Conservation (phyloP, 768 basidiomycete species). For the Naganishia randhawae region DNA sequence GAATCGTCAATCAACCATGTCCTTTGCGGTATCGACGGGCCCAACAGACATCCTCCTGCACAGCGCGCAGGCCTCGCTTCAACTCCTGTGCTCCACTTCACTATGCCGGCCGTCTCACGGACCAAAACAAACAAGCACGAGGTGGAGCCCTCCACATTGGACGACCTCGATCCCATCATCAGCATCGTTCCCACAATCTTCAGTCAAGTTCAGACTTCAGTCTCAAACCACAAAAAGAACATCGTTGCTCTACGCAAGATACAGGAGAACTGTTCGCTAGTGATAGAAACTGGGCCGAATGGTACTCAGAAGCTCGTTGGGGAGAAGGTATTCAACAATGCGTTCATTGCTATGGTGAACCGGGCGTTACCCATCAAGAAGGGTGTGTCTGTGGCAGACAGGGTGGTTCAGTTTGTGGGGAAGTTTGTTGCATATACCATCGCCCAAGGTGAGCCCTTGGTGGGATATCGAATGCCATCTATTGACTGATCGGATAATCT, state of each 20-base stretch:
- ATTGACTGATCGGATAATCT: slow-evolving; percentile 32
- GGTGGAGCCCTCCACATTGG: not conserved
- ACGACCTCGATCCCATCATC: slow-evolving; percentile 40
- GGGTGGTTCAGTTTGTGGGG: slow-evolving; percentile 74
- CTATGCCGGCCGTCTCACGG: slow-evolving; percentile 1
- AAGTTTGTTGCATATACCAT: slow-evolving; percentile 72
- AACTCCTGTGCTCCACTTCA: not conserved
- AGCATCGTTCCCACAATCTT: slow-evolving; percentile 63
- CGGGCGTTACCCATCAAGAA: slow-evolving; percentile 72
- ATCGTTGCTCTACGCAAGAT: slow-evolving; percentile 74
- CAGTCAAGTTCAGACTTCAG: slow-evolving; percentile 68
- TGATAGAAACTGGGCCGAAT: slow-evolving; percentile 47
- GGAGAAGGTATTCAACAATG: slow-evolving; percentile 70
- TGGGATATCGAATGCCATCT: not conserved
- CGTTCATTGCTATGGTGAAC: slow-evolving; percentile 61
- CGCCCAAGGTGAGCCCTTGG: slow-evolving; percentile 62
- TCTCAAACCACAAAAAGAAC: slow-evolving; percentile 86
- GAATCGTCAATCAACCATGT: not conserved
- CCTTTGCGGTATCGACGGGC: no score
- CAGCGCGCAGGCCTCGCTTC: no score
- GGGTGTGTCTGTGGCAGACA: slow-evolving; percentile 69
- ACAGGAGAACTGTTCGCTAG: slow-evolving; percentile 61
- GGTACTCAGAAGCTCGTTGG: slow-evolving; percentile 59
- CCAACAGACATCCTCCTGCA: no score
- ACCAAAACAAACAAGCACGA: not conserved